Conservation (phyloP, 1,139 yeast species). For the Hansenula lynferdii region DNA sequence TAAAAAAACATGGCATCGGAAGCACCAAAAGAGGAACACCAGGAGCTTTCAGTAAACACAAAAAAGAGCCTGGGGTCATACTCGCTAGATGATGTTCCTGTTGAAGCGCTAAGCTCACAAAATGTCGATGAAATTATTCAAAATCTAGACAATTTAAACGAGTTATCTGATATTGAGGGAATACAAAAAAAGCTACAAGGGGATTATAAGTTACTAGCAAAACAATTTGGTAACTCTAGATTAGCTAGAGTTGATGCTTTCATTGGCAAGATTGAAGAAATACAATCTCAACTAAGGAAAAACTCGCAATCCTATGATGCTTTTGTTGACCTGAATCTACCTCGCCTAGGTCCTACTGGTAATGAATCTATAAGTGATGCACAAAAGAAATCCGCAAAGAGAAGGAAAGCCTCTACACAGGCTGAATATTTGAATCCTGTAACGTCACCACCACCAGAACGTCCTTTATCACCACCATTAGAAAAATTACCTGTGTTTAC, state of each 20-base stretch:
- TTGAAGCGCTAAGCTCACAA: not conserved
- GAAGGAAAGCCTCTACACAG: not conserved
- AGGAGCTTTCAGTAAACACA: not conserved
- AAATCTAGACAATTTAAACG: conserved; percentile 8
- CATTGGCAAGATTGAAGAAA: conserved; percentile 22
- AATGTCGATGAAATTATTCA: not conserved
- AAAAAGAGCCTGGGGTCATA: not conserved
- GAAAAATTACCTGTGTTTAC: conserved; percentile 21
- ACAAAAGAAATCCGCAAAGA: not conserved
- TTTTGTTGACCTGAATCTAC: conserved; percentile 7
- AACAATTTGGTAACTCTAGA: conserved; percentile 24
- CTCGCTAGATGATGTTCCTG: not conserved
- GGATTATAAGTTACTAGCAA: conserved; percentile 26
- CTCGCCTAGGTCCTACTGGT: conserved; percentile 10
- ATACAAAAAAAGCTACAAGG: conserved; percentile 23
- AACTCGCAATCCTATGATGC: conserved; percentile 6
- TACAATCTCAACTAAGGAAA: conserved; percentile 11
- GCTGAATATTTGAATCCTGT: not conserved
- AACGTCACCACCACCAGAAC: conserved; percentile 7
- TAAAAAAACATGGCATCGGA: not conserved
- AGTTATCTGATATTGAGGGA: conserved; percentile 14
- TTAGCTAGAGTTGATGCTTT: conserved; percentile 26
- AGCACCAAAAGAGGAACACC: not conserved
- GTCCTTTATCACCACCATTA: conserved; percentile 7
- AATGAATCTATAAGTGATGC: conserved; percentile 6